These are phyloP conservation scores for Aureobasidium sp. DNA, from an alignment of 2,329 filamentous ascomycete species.

Conservation along the genomic window DNA sequence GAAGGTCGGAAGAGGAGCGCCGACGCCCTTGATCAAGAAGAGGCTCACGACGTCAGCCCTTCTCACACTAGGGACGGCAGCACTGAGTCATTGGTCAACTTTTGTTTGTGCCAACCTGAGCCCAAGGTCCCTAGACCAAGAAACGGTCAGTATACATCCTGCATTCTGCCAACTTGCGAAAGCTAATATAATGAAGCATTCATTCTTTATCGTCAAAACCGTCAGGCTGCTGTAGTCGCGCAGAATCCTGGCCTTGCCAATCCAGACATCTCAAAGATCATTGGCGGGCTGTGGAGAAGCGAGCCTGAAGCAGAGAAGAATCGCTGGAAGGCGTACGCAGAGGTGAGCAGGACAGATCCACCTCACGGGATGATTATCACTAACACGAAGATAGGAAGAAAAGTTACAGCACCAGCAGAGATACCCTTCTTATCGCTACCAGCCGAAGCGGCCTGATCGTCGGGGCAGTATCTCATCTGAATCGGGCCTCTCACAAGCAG, in stretches of 20 bases:
- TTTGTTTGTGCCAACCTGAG: constrained; percentile 64
- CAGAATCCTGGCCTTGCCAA: constrained; percentile 86
- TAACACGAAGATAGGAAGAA: constrained; percentile 55
- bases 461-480: constrained; percentile 26
- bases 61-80: constrained; percentile 27
- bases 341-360: constrained; percentile 45
- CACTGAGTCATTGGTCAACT: constrained; percentile 42
- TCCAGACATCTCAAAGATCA: constrained; percentile 95
- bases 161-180: constrained; percentile 25
- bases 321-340: constrained; percentile 82
- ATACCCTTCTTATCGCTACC: constrained; percentile 91
- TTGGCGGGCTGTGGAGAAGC: constrained; percentile 83
- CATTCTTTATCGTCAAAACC: constrained; percentile 92
- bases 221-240: constrained; percentile 73
- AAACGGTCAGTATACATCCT: constrained; percentile 52
- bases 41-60: constrained; percentile 25
- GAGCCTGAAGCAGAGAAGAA: constrained; percentile 68
- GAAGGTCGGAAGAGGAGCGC: constrained; percentile 29
- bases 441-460: constrained; percentile 60
- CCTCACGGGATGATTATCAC: background rate
- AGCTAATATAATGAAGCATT: constrained; percentile 60
- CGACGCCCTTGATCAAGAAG: constrained; percentile 28
- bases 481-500: constrained; percentile 21
- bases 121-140: constrained; percentile 64
- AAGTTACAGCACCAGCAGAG: constrained; percentile 81